Conservation (phyloP, 1,284 basidiomycete genomes). For the Schizophyllum amplum region DNA sequence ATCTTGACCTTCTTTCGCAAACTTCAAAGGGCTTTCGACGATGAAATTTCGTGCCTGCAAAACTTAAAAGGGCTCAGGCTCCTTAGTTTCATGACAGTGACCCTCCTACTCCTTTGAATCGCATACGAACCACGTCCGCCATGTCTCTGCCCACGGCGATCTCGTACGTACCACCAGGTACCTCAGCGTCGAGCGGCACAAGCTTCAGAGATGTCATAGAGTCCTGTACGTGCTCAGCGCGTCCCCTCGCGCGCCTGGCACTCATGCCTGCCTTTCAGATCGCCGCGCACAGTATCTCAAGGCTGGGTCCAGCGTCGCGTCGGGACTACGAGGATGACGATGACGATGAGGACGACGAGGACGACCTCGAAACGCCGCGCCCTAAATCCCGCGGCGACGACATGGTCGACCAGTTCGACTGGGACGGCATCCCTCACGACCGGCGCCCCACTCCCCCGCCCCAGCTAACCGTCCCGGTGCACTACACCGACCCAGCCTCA, state of each 20-base stretch:
- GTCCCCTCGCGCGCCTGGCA: background rate
- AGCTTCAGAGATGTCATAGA: background rate
- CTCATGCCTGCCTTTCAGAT: constrained; percentile 28
- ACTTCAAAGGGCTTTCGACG: background rate
- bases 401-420: constrained; percentile 29
- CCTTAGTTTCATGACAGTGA: background rate
- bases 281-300: constrained; percentile 55
- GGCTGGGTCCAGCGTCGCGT: constrained; percentile 45
- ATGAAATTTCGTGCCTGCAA: background rate
- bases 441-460: background rate
- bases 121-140: background rate
- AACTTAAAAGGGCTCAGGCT: no score
- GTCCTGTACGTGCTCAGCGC: background rate
- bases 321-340: constrained; percentile 26
- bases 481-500: background rate
- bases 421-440: constrained; percentile 32
- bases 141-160: background rate
- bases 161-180: background rate
- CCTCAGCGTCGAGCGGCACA: background rate
- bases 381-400: constrained; percentile 15
- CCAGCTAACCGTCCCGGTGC: background rate
- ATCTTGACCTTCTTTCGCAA: background rate
- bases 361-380: constrained; percentile 9
- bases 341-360: constrained; percentile 20
- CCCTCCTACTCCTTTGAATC: background rate